Conservation (phyloP, 2,329 filamentous ascomycete genomes). For the Cyanodermella asteris region DNA sequence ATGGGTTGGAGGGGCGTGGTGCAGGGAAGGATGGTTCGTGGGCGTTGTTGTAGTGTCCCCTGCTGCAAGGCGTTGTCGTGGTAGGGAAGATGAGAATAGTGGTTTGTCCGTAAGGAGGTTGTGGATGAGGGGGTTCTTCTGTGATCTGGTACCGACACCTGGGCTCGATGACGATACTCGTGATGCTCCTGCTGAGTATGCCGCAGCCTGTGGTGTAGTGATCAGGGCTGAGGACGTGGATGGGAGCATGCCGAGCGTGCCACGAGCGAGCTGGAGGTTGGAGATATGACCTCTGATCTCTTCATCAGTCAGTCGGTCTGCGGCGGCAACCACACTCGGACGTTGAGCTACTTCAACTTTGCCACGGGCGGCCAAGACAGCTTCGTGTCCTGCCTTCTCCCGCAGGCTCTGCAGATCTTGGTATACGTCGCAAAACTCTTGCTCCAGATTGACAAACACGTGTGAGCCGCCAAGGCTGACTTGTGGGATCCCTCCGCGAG, state of each 20-base stretch:
- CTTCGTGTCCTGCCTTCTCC: background rate
- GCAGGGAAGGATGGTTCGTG: conserved; percentile 14
- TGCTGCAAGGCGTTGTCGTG: conserved; percentile 39
- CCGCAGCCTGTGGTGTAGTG: conserved; percentile 67
- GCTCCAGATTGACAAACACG: conserved; percentile 81
- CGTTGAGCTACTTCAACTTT: conserved; percentile 21
- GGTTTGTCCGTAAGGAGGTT: conserved; percentile 93
- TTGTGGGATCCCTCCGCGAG: conserved; percentile 62
- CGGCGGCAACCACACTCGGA: conserved; percentile 5
- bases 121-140: conserved; percentile 74
- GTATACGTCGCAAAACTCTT: conserved; percentile 56
- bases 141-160: conserved; percentile 33
- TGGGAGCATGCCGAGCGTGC: conserved; percentile 54
- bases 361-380: conserved; percentile 16
- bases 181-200: conserved; percentile 27
- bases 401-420: conserved; percentile 28
- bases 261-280: conserved; percentile 53
- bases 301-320: background rate
- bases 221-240: conserved; percentile 71
- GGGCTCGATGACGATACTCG: conserved; percentile 15
- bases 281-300: conserved; percentile 28
- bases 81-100: conserved; percentile 74
- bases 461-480: conserved; percentile 40
- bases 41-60: conserved; percentile 15
- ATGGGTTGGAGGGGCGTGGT: conserved; percentile 46